Conservation (phyloP, 2,329 filamentous ascomycete species). For the Oidium heveae region DNA sequence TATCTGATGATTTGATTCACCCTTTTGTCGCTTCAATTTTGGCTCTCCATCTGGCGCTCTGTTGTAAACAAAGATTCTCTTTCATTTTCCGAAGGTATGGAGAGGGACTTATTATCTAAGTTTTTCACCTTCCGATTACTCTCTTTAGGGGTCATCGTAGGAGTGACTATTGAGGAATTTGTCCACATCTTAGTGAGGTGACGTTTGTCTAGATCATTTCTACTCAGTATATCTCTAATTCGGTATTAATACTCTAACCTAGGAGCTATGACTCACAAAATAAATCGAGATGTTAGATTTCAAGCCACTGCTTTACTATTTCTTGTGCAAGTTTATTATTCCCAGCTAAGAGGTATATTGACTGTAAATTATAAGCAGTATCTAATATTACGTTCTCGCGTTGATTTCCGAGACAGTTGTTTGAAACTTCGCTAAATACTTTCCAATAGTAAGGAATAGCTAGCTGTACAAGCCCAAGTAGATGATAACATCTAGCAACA, state of each 20-base stretch:
- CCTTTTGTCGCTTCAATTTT: constrained; percentile 37
- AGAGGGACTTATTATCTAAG: neutral
- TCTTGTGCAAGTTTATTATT: constrained; percentile 32
- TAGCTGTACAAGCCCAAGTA: constrained; percentile 45
- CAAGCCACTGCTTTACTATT: constrained; percentile 34
- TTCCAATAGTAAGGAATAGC: constrained; percentile 44
- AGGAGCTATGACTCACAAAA: no score
- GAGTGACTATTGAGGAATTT: constrained; percentile 11
- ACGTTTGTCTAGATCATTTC: no score
- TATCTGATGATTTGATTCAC: constrained; percentile 13
- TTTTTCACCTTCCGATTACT: neutral
- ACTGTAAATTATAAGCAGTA: constrained; percentile 50
- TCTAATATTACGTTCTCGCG: constrained; percentile 37
- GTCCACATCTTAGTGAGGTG: constrained; percentile 26
- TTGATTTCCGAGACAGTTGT: constrained; percentile 3
- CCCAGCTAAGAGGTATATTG: constrained; percentile 37
- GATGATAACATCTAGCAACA: constrained; percentile 49
- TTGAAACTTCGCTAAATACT: constrained; percentile 18
- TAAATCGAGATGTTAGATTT: constrained; percentile 5
- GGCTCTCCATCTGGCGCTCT: constrained; percentile 38
- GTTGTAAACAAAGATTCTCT: constrained; percentile 11
- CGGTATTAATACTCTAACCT: no score
- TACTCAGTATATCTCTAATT: no score
- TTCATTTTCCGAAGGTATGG: constrained; percentile 4
- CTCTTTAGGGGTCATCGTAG: neutral